A percentile compares a stretch with the other conserved stretches of the same genome.
Conservation (phyloP, 2,329 filamentous ascomycete species). For the Falciphora oryzae region DNA sequence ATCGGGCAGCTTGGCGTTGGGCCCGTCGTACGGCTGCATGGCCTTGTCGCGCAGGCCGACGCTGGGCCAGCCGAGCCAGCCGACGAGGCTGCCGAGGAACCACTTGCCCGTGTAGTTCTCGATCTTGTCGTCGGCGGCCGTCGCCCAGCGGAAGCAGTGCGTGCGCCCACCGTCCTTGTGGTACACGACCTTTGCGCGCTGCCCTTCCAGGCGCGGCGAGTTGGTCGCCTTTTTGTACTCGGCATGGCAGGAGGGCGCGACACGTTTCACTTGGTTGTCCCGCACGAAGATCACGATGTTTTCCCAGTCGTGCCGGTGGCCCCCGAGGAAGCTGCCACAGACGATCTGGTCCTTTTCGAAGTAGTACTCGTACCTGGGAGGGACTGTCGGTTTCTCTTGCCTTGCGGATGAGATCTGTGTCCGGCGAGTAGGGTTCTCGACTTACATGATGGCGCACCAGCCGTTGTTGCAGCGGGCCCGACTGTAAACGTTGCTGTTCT, state of each 20-base stretch:
- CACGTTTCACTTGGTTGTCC: constrained; percentile 23
- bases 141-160: constrained; percentile 12
- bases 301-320: constrained; percentile 34
- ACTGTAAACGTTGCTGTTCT: constrained; percentile 33
- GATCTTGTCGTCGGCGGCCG: not conserved
- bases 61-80: constrained; percentile 33
- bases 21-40: constrained; percentile 29
- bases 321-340: constrained; percentile 1
- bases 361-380: constrained; percentile 32
- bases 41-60: constrained; percentile 26
- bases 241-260: constrained; percentile 30
- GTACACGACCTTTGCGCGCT: constrained; percentile 26
- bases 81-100: constrained; percentile 21
- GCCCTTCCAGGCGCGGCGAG: constrained; percentile 16
- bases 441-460: not conserved
- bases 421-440: no score
- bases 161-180: constrained; percentile 26
- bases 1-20: constrained; percentile 28
- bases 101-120: constrained; percentile 4
- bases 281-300: constrained; percentile 26
- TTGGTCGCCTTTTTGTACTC: constrained; percentile 21
- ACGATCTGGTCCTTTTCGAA: constrained; percentile 20
- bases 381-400: constrained; percentile 14
- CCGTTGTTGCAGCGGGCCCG: constrained; percentile 31
- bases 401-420: no score